These are phyloP conservation scores for Gracilaria caudata DNA, from an alignment of 23 red algal genomes.

Conservation along the genomic window DNA sequence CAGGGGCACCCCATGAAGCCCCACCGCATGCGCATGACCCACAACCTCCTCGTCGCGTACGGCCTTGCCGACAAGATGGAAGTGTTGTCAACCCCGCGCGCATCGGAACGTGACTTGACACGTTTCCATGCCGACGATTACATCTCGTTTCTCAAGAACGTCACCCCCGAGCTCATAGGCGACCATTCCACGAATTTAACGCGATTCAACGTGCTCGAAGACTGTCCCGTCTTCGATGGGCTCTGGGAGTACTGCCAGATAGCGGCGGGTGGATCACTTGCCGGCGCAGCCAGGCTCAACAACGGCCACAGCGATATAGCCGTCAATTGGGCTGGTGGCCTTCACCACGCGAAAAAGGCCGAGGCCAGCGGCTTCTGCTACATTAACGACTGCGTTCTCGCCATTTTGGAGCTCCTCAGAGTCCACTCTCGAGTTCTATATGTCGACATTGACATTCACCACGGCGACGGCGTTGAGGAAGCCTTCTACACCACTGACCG, in stretches of 20 bases:
- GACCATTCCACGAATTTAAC: constrained; percentile 55
- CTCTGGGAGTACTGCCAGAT: constrained; percentile 98
- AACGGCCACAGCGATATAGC: constrained; percentile 79
- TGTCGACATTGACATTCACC: constrained; percentile 98
- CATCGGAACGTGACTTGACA: constrained; percentile 89
- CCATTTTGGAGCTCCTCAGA: constrained; percentile 96
- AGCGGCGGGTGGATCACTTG: constrained; percentile 90
- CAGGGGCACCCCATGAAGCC: constrained; percentile 99
- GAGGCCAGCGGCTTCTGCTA: constrained; percentile 99
- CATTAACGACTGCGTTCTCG: constrained; percentile 98
- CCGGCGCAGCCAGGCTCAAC: constrained; percentile 93
- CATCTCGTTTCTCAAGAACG: constrained; percentile 92
- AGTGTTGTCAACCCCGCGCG: constrained; percentile 80
- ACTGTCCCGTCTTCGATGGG: constrained; percentile 97
- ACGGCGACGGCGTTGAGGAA: constrained; percentile 99
- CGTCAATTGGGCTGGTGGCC: constrained; percentile 98
- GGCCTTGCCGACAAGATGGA: constrained; percentile 83
- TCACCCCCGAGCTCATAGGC: constrained; percentile 76
- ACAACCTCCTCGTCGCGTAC: constrained; percentile 93
- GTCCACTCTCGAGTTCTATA: constrained; percentile 93
- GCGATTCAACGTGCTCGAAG: constrained; percentile 88
- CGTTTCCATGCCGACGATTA: constrained; percentile 98
- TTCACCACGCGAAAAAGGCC: constrained; percentile 98
- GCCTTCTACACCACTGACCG: constrained; percentile 98
- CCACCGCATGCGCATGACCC: constrained; percentile 96